Base-by-base conservation (phyloP, 169 alveolate genomes). In the Plasmodium blacklocki region DNA sequence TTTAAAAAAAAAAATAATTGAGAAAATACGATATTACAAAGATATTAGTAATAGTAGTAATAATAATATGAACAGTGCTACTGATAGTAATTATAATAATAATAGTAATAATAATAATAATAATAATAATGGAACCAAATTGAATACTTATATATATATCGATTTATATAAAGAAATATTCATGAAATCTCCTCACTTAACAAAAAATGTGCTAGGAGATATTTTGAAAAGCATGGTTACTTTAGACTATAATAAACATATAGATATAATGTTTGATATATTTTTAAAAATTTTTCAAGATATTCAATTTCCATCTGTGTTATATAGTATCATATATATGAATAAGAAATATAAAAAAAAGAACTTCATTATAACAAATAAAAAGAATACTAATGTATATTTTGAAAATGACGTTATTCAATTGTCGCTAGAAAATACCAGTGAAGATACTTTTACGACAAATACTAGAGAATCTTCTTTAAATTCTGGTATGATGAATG, bases 381-480 rank as follows among this genome's bases (percentile, higher is more conserved):
- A 72, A 32, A 73, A 59, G 8, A 60, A 86, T 54, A 43, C 87
- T 5, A 86, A 86, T 23, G 86, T 86, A 7, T 72, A 15, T 72
- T 47, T 86, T 15, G 92, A 72, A 70, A 86, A 86, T 39, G 87
- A 86, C 15, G 68, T 86, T 39, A 86, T 86, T 26, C 92, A 86
- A 5, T 49, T 86, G 59, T 86, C 92, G 5, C 39, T 86, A 6
- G 92, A 86, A 58, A 86, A 86, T 52, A 72, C 92, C 1, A 86
- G 92, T 52, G 92, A 86, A 39, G 92, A 86, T 12, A 86, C 92
- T 1, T 86, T 70, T 74, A 86, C 92, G 29, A 86, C 92, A 50
- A 52, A 72, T 54, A 86, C 92, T 14, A 86, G 87, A 47, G 70
- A 86, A n/a, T 86, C 92, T 15, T 86, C 92, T 11, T 54, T 86